Conservation (phyloP, 78 protist species). For the Dictyostelium capitatum region DNA sequence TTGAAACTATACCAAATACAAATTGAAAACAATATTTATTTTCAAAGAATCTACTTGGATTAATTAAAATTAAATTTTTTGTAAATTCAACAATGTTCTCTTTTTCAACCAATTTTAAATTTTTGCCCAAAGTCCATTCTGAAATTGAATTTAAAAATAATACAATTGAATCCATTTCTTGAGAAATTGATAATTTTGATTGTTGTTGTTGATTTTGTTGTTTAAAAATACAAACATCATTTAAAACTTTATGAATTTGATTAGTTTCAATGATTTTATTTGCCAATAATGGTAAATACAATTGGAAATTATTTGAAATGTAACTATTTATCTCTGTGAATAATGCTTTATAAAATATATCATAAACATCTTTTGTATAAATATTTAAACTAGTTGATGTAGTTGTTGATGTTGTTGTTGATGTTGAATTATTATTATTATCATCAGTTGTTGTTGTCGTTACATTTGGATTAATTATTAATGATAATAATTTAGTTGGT, state of each 20-base stretch:
- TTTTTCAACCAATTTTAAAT: constrained; percentile 38
- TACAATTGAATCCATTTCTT: neutral
- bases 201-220: constrained; percentile 13
- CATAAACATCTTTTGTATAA: neutral
- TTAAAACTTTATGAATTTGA: constrained; percentile 41
- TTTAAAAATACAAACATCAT: constrained; percentile 60
- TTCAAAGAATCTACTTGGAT: constrained; percentile 46
- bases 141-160: constrained; percentile 18
- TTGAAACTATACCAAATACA: constrained; percentile 19
- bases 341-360: constrained; percentile 46
- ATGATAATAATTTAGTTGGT: constrained; percentile 20
- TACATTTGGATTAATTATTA: neutral
- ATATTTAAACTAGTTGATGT: neutral
- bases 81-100: constrained; percentile 65
- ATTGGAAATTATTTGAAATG: constrained; percentile 31
- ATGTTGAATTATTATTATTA: neutral
- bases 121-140: neutral
- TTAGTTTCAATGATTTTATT: constrained; percentile 28
- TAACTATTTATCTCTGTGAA: constrained; percentile 8
- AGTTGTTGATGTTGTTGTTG: neutral
- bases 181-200: neutral
- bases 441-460: neutral
- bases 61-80: constrained; percentile 56
- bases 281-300: constrained; percentile 22
- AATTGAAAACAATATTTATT: constrained; percentile 39